Evolutionary conservation across 2,329 filamentous ascomycete species (phyloP), one percentile per base, ranked within the genome.

Genomic region (Colletotrichum euphorbiae): DNA sequence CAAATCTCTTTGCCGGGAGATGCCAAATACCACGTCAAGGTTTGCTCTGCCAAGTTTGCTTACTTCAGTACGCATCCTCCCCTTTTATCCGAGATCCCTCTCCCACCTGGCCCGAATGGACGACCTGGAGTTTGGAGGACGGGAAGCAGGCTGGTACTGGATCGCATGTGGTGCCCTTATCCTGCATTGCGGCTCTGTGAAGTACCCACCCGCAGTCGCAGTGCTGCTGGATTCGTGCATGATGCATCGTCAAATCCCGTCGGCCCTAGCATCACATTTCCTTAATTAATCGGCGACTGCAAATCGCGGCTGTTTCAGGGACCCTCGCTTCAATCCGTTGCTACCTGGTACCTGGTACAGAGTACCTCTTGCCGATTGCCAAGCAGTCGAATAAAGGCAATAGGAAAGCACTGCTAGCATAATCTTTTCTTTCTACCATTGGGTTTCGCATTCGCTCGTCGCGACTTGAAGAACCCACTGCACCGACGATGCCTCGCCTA

Each of bases 291-390:
- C 48, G 48, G 36, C 42, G 31, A 55, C 45, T 40, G 60, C 65
- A 58, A 51, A 67, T 40, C 33, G 65, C 60, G 52, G 31, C 60
- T 65, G 65, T 65, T 65, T 69, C 61, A 68, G 54, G 19, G 45
- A 46, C 65, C 19, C 62, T 65, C 65, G 46, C 54, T 59, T 68
- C 52, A 61, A 54, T 64, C 31, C 65, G 55, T 21, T 42, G 45
- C 54, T 40, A 33, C 46, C 1, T 21, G 11, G 21, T 50, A 58
- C n/a, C n/a, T n/a, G n/a, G n/a, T n/a, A n/a, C n/a, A n/a, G n/a
- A n/a, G n/a, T n/a, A n/a, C 28, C 6, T 28, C 7, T 28, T 8
- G 6, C 65, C 58, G 60, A 40, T 31, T 59, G 21, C 13, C 60
- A 59, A 59, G 59, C 45, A 21, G 28, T n/a, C 42, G n/a, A n/a